A percentile compares a stretch with the other conserved stretches of the same genome.
Evolutionary conservation across 208 protist genomes (phyloP).

Genomic region (Polymyxa betae): DNA sequence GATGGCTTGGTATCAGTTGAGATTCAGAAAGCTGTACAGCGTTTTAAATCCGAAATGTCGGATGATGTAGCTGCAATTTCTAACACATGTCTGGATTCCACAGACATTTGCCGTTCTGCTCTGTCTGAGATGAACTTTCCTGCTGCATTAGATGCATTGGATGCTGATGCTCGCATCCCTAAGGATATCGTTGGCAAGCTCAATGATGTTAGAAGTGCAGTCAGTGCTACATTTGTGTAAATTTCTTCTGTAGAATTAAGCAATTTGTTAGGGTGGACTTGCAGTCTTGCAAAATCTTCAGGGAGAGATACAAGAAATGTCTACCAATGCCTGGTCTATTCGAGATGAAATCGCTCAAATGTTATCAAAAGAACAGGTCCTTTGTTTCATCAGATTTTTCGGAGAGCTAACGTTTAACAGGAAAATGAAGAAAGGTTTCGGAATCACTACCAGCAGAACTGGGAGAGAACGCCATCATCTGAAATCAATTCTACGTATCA

Average conservation of each 20-base stretch:
- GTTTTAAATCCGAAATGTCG: conserved; percentile 1
- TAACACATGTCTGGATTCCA: background rate
- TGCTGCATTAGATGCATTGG: conserved; percentile 38
- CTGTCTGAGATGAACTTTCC: conserved; percentile 40
- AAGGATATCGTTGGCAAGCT: background rate
- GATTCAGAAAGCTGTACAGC: background rate
- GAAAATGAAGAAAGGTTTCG: conserved; percentile 39
- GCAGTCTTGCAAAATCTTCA: background rate
- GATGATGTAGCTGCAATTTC: conserved; percentile 2
- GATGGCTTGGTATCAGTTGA: conserved; percentile 7
- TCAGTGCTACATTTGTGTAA: background rate
- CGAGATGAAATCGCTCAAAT: background rate
- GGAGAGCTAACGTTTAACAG: background rate
- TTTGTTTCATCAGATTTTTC: background rate
- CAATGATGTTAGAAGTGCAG: background rate
- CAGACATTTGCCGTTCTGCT: background rate
- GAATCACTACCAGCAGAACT: background rate
- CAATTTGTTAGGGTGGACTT: background rate
- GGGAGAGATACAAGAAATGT: background rate
- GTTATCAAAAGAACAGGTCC: background rate
- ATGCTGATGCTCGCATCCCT: background rate
- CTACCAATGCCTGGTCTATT: background rate
- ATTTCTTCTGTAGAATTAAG: background rate
- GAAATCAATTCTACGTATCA: background rate
- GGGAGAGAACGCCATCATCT: conserved; percentile 8